A percentile compares a stretch with the other conserved stretches of the same genome.
phyloP scores from a whole-genome alignment of 352 stramenopile species.

The Globisporangium cystogenes region DNA sequence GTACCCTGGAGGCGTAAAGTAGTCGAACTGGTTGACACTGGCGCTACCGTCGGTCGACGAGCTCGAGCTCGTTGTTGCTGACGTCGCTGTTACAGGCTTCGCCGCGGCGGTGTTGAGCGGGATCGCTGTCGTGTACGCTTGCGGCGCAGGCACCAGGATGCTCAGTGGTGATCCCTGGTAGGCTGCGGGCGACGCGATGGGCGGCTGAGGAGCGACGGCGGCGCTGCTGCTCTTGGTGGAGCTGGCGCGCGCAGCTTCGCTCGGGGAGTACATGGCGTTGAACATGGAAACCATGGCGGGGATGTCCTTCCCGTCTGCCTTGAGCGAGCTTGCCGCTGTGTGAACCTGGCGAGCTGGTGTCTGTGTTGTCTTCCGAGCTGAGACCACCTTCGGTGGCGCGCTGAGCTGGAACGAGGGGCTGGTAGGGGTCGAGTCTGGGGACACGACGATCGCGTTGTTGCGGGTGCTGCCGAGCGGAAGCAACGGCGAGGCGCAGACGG shows the following conservation, averaged over 20 bases:
- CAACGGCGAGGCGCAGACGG: slow-evolving; percentile 15
- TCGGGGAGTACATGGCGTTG: slow-evolving; percentile 56
- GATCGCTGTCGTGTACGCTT: slow-evolving; percentile 25
- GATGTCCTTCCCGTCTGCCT: slow-evolving; percentile 34
- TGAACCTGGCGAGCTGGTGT: background rate
- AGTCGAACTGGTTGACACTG: slow-evolving; percentile 29
- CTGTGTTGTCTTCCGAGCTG: background rate
- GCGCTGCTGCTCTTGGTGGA: background rate
- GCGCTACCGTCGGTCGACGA: background rate
- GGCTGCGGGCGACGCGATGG: slow-evolving; percentile 9
- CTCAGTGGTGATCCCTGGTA: slow-evolving; percentile 12
- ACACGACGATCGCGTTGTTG: background rate
- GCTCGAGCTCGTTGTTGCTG: background rate
- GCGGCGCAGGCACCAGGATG: slow-evolving; percentile 30
- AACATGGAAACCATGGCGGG: slow-evolving; percentile 64
- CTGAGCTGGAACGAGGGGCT: background rate
- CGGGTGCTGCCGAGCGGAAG: background rate
- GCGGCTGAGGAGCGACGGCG: background rate
- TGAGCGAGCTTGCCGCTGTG: slow-evolving; percentile 6
- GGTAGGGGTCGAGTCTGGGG: background rate
- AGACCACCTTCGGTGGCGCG: background rate
- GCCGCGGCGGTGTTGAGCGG: slow-evolving; percentile 7
- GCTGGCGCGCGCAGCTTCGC: slow-evolving; percentile 1
- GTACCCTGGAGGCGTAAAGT: slow-evolving; percentile 57
- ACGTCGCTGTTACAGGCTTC: background rate